Base-by-base conservation (phyloP, 1,139 yeast genomes). In the Diutina pseudorugosa region DNA sequence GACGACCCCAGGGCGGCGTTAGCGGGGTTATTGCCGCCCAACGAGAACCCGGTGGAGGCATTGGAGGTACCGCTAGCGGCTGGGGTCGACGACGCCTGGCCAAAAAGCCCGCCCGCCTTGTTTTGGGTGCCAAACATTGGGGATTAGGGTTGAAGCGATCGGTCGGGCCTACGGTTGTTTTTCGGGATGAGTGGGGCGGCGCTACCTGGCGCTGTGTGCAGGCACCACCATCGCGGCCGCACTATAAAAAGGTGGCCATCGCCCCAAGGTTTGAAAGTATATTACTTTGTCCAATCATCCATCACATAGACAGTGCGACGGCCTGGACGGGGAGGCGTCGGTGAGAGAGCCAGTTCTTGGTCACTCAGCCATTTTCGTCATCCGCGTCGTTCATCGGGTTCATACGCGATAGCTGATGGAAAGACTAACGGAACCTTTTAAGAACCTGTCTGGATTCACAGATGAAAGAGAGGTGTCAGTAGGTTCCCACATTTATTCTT, bases 381-480 rank as follows among this genome's bases (percentile, higher is more conserved):
- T n/a, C 14, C 18, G n/a, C 18, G 40, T 9, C 18, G n/a, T 16
- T 8, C 12, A 25, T 45, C 36, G 36, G 18, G 27, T 45, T 8
- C 27, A 6, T 25, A 25, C 49, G 49, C 49, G 49, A 45, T 45
- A 45, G 41, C 49, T 45, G 49, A 45, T 45, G 49, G 49, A 45
- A 33, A 45, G 49, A 45, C 12, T n/a, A 27, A 45, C 21, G 40
- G 20, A 33, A 11, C 40, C 49, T 45, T 45, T 27, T 27, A 45
- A 45, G 49, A 45, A 45, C 49, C 40, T 45, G 49, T 45, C 49
- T 45, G 49, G 49, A 45, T 45, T 45, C 12, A 5, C 8, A 27
- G 19, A 45, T 45, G 49, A 45, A 45, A 45, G 49, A 45, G 49
- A 45, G 49, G 49, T 45, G 49, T 45, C 49, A 45, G 49, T 27